phyloP scores from a whole-genome alignment of 2,329 filamentous ascomycete species.

The Exutisphaerella laricina region DNA sequence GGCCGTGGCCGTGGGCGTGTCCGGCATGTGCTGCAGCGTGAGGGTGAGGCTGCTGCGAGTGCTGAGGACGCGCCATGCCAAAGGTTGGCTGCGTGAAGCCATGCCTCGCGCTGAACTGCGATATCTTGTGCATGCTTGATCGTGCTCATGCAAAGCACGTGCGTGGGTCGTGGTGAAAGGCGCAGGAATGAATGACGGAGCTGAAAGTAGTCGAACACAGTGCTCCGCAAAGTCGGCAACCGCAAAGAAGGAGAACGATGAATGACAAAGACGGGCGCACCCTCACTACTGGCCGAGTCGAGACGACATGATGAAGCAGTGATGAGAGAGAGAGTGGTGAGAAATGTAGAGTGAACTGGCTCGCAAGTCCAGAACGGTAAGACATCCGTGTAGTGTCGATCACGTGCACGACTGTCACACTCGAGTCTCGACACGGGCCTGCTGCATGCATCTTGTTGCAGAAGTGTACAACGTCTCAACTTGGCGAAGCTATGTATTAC shows the following conservation, averaged over 20 bases:
- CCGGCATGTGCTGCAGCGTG: neutral
- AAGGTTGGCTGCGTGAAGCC: slow-evolving; percentile 60
- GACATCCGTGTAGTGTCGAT: too few species aligned
- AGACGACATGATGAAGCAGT: too few species aligned
- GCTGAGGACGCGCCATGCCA: slow-evolving; percentile 56
- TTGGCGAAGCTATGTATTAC: too few species aligned
- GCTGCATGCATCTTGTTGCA: too few species aligned
- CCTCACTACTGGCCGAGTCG: too few species aligned
- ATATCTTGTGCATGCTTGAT: slow-evolving; percentile 59
- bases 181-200: slow-evolving; percentile 8
- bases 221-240: slow-evolving; percentile 3
- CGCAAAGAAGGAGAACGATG: neutral
- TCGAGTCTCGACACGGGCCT: too few species aligned
- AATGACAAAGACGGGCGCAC: too few species aligned
- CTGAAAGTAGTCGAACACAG: neutral
- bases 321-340: too few species aligned
- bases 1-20: slow-evolving; percentile 12
- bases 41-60: slow-evolving; percentile 13
- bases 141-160: slow-evolving; percentile 15
- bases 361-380: too few species aligned
- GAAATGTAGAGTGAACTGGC: too few species aligned
- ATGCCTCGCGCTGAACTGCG: slow-evolving; percentile 63
- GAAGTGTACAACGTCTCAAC: too few species aligned
- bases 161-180: slow-evolving; percentile 10
- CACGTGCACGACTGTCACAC: too few species aligned